phyloP scores from a whole-genome alignment of 1,284 basidiomycete species.

The Tremellales sp. region DNA sequence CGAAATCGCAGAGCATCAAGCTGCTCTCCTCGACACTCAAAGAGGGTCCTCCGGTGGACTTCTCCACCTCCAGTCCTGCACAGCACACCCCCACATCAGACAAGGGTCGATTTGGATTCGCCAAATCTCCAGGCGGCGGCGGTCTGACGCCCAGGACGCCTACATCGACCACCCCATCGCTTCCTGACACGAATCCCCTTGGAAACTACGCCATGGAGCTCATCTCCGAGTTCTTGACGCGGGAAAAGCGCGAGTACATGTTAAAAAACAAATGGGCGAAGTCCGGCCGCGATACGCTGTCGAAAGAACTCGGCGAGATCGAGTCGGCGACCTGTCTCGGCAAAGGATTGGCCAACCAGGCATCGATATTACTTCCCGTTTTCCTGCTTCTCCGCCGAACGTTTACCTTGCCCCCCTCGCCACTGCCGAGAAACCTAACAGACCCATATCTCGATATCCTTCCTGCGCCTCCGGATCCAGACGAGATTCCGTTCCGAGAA shows the following conservation, averaged over 20 bases:
- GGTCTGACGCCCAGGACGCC: background rate
- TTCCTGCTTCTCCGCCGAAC: slow-evolving; percentile 39
- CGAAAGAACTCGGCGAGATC: slow-evolving; percentile 47
- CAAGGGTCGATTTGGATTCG: slow-evolving; percentile 8
- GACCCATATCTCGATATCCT: slow-evolving; percentile 40
- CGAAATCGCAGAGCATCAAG: no score
- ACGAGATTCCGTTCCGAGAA: slow-evolving; percentile 35
- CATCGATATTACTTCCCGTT: slow-evolving; percentile 29
- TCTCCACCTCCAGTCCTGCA: no score
- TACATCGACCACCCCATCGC: slow-evolving; percentile 1
- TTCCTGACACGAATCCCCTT: slow-evolving; percentile 26
- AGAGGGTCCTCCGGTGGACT: no score
- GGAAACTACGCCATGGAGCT: slow-evolving; percentile 44
- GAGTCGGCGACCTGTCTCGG: slow-evolving; percentile 36
- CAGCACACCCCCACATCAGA: slow-evolving; percentile 15
- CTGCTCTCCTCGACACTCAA: no score
- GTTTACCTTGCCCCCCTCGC: slow-evolving; percentile 33
- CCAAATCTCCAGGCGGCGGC: slow-evolving; percentile 1
- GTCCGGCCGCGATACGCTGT: slow-evolving; percentile 39
- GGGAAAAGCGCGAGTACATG: slow-evolving; percentile 49
- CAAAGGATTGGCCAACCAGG: slow-evolving; percentile 17
- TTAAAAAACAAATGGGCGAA: slow-evolving; percentile 46
- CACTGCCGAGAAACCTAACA: slow-evolving; percentile 23
- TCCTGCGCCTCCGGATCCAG: slow-evolving; percentile 40
- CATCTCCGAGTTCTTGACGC: slow-evolving; percentile 41